phyloP scores from a whole-genome alignment of 345 rosid species.

The Hirschfeldia incana region DNA sequence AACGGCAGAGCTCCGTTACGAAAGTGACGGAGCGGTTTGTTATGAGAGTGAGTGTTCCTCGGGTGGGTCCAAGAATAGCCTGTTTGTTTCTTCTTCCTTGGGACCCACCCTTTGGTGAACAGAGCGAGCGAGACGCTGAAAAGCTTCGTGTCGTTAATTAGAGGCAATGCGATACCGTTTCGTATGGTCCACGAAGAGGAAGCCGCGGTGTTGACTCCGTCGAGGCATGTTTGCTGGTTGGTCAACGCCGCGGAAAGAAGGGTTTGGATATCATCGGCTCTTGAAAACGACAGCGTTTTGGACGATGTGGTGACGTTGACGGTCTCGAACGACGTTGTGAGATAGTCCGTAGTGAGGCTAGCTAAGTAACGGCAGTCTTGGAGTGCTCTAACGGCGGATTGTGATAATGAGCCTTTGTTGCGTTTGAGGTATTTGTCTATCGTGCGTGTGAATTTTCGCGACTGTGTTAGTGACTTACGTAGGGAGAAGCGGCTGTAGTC shows the following conservation, averaged over 20 bases:
- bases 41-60: slow-evolving; percentile 22
- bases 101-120: slow-evolving; percentile 75
- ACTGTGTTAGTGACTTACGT: slow-evolving; percentile 58
- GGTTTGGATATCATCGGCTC: slow-evolving; percentile 74
- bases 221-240: slow-evolving; percentile 74
- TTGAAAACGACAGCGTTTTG: slow-evolving; percentile 37
- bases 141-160: slow-evolving; percentile 71
- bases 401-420: slow-evolving; percentile 41
- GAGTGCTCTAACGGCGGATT: slow-evolving; percentile 57
- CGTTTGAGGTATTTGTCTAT: slow-evolving; percentile 57
- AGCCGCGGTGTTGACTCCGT: slow-evolving; percentile 53
- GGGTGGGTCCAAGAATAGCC: slow-evolving; percentile 31
- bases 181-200: slow-evolving; percentile 54
- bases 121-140: slow-evolving; percentile 73
- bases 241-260: slow-evolving; percentile 75
- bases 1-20: slow-evolving; percentile 55
- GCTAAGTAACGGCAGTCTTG: slow-evolving; percentile 72
- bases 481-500: slow-evolving; percentile 58
- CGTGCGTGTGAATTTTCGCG: slow-evolving; percentile 52
- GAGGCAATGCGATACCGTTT: slow-evolving; percentile 54
- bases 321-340: slow-evolving; percentile 48
- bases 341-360: slow-evolving; percentile 55
- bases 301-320: slow-evolving; percentile 41
- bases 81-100: slow-evolving; percentile 43
- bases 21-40: slow-evolving; percentile 40